Percentiles rank a stretch among this genome's conserved stretches.
Evolutionary conservation across 1,284 basidiomycete species (phyloP).

Genomic region (Malassezia sympodialis): DNA sequence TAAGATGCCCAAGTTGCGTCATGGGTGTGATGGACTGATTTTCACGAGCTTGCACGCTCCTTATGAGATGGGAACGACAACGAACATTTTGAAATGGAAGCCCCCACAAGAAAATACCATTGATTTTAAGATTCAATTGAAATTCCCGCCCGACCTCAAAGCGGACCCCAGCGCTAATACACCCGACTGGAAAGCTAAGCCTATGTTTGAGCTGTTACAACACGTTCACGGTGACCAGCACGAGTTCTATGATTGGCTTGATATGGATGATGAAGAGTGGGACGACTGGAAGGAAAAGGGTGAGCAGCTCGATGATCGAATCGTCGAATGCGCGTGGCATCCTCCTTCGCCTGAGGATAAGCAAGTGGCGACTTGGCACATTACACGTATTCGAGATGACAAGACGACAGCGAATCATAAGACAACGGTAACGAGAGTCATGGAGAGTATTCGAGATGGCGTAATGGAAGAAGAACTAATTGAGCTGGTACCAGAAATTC

Average conservation of each 20-base stretch:
- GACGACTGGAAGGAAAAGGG: constrained; percentile 73
- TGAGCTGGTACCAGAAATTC: constrained; percentile 26
- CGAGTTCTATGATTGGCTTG: constrained; percentile 76
- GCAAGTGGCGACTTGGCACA: constrained; percentile 33
- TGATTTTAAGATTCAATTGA: constrained; percentile 86
- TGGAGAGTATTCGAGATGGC: constrained; percentile 40
- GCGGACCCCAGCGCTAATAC: constrained; percentile 36
- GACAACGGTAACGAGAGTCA: constrained; percentile 36
- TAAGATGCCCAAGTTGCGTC: constrained; percentile 76
- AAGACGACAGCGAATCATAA: constrained; percentile 43
- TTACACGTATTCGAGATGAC: constrained; percentile 42
- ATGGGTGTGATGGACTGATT: constrained; percentile 91
- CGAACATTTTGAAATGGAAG: constrained; percentile 90
- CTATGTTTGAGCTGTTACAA: constrained; percentile 69
- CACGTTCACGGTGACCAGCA: constrained; percentile 57
- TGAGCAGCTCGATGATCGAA: constrained; percentile 81
- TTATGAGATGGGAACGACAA: constrained; percentile 81
- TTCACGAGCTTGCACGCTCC: constrained; percentile 81
- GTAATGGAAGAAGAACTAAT: constrained; percentile 28
- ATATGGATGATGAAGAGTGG: constrained; percentile 84
- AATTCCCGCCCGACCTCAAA: constrained; percentile 63
- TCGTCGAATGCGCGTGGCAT: constrained; percentile 66
- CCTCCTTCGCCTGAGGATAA: constrained; percentile 1
- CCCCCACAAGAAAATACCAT: constrained; percentile 95
- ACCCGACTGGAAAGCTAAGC: constrained; percentile 75